phyloP scores from a whole-genome alignment of 2,329 filamentous ascomycete species.

The Aurifilum marmelostoma region DNA sequence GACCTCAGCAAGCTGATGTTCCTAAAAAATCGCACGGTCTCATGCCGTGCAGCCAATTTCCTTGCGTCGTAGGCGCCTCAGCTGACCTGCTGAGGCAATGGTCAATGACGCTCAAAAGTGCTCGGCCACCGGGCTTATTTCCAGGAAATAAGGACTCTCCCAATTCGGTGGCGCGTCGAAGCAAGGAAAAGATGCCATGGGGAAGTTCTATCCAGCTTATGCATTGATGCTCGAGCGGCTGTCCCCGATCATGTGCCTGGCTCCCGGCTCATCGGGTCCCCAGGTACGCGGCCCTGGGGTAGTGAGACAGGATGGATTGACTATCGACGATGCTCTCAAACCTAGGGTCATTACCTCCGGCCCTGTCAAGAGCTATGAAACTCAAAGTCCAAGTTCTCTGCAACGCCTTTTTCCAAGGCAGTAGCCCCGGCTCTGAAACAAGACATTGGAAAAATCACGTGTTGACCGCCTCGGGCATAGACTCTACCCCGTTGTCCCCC shows the following conservation, averaged over 20 bases:
- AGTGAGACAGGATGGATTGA: neutral
- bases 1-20: conserved; percentile 11
- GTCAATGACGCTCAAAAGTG: conserved; percentile 4
- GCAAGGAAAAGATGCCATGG: neutral
- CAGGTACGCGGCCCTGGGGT: neutral
- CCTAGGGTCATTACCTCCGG: conserved; percentile 1
- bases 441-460: neutral
- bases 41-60: neutral
- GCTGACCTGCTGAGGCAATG: neutral
- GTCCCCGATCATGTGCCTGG: neutral
- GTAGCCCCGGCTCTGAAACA: conserved; percentile 3
- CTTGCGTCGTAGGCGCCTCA: neutral
- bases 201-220: neutral
- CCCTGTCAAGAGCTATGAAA: neutral
- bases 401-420: neutral
- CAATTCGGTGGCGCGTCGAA: neutral
- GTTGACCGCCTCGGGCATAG: neutral
- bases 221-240: neutral
- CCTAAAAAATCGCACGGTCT: neutral
- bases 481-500: neutral
- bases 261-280: neutral
- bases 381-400: neutral
- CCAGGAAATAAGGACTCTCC: neutral
- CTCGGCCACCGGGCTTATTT: neutral
- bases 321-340: neutral